Evolutionary conservation across 768 basidiomycete species (phyloP).

Genomic region (Phaffia australis): DNA sequence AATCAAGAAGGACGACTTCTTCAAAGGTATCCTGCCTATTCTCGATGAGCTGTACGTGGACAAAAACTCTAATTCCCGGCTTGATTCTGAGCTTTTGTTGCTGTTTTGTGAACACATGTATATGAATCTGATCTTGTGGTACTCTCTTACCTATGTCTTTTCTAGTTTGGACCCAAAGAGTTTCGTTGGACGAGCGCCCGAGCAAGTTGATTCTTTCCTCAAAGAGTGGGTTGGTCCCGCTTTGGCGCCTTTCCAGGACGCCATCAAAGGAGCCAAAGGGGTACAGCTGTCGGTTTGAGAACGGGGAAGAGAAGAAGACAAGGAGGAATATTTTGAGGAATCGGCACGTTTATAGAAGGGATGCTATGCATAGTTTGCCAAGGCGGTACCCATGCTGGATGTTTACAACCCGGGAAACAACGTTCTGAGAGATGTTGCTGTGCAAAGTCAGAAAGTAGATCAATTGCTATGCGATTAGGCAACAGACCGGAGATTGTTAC

Average conservation of each 20-base stretch:
- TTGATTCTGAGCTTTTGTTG: background rate
- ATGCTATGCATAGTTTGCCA: too few species aligned
- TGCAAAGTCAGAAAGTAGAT: too few species aligned
- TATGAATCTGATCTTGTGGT: background rate
- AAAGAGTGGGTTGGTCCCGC: conserved; percentile 80
- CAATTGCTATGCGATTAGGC: too few species aligned
- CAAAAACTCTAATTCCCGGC: background rate
- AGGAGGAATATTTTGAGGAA: too few species aligned
- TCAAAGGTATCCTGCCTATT: conserved; percentile 70
- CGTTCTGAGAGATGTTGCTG: too few species aligned
- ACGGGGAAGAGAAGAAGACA: background rate
- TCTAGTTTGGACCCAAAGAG: conserved; percentile 60
- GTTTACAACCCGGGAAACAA: too few species aligned
- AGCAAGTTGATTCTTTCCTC: conserved; percentile 85
- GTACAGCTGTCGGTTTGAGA: conserved; percentile 41
- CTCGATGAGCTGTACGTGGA: conserved; percentile 51
- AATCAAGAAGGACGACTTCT: conserved; percentile 69
- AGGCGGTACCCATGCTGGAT: too few species aligned
- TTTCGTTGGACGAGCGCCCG: conserved; percentile 86
- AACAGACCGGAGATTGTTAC: too few species aligned
- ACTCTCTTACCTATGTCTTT: background rate
- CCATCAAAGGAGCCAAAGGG: conserved; percentile 36
- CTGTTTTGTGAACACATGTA: background rate
- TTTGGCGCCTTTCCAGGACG: conserved; percentile 43
- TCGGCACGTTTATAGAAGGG: too few species aligned